These are phyloP conservation scores for Cardamine occulta DNA, from an alignment of 345 rosid species.

Conservation along the genomic window DNA sequence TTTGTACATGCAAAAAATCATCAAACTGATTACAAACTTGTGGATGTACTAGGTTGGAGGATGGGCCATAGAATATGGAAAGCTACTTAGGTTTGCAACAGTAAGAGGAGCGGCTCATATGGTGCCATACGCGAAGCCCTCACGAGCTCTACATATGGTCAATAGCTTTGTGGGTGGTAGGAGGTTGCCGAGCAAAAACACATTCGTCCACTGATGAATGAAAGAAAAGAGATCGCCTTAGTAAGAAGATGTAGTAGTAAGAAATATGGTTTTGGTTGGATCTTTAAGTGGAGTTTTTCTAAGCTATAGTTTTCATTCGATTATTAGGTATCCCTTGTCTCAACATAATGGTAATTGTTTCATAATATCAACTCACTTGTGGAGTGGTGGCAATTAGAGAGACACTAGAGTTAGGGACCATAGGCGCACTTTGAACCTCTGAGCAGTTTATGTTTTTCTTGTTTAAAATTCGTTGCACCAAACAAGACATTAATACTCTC, in stretches of 20 bases:
- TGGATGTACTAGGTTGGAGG: slow-evolving; percentile 67
- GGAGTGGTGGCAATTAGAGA: background rate
- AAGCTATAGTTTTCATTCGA: background rate
- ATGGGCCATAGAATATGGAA: slow-evolving; percentile 83
- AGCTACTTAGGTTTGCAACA: slow-evolving; percentile 74
- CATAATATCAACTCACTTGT: background rate
- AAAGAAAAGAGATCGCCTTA: background rate
- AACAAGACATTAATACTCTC: too few relatives aligned
- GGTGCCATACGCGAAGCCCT: slow-evolving; percentile 92
- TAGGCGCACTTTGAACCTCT: background rate
- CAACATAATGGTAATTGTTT: too few relatives aligned
- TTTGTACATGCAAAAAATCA: background rate
- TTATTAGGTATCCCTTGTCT: too few relatives aligned
- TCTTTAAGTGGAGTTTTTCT: background rate
- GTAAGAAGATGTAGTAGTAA: too few relatives aligned
- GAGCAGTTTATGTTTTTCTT: too few relatives aligned
- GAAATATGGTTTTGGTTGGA: background rate
- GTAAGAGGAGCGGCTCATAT: slow-evolving; percentile 94
- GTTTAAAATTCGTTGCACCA: too few relatives aligned
- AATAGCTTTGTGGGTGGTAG: slow-evolving; percentile 65
- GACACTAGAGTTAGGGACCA: background rate
- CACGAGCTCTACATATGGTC: slow-evolving; percentile 83
- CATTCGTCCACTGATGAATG: slow-evolving; percentile 42
- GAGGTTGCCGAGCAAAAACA: slow-evolving; percentile 59
- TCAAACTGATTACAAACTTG: background rate